These are phyloP conservation scores for Pseudocercospora musae DNA, from an alignment of 2,329 filamentous ascomycete species.

Conservation along the genomic window DNA sequence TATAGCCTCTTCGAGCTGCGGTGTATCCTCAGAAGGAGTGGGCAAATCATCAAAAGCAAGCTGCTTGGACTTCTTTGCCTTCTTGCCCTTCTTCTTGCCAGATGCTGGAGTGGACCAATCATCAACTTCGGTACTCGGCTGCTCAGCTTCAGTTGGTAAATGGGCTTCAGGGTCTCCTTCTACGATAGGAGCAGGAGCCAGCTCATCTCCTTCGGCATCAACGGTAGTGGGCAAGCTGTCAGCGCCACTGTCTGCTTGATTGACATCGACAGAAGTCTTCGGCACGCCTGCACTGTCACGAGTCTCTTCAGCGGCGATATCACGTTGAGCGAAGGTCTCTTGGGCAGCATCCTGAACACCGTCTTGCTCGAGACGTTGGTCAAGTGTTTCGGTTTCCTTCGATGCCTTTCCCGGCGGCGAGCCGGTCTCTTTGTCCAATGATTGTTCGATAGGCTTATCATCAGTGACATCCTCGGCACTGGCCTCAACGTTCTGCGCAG, in stretches of 20 bases:
- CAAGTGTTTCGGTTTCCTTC: not conserved
- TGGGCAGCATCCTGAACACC: not conserved
- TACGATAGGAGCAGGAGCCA: not conserved
- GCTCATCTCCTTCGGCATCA: not conserved
- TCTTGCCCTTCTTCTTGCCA: slow-evolving; percentile 27
- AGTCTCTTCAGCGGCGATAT: not conserved
- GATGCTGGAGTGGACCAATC: slow-evolving; percentile 17
- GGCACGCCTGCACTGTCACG: not conserved
- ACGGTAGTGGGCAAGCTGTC: not conserved
- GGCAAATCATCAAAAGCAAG: slow-evolving; percentile 6
- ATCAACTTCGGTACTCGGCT: slow-evolving; percentile 9
- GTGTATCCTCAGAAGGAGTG: not conserved
- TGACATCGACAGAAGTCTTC: not conserved
- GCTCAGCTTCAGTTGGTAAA: not conserved
- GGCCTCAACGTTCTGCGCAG: not conserved
- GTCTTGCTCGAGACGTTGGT: not conserved
- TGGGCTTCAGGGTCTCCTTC: not conserved
- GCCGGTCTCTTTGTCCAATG: not conserved
- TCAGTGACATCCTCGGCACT: not conserved
- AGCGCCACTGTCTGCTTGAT: not conserved
- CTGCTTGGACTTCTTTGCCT: slow-evolving; percentile 24
- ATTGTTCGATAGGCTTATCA: not conserved
- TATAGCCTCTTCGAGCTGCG: not conserved
- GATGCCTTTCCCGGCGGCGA: not conserved
- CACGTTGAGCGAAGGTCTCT: not conserved